Percentiles rank a stretch among this genome's conserved stretches.
Evolutionary conservation across 345 rosid species (phyloP).

Genomic region (Pseudoturritis turrita): DNA sequence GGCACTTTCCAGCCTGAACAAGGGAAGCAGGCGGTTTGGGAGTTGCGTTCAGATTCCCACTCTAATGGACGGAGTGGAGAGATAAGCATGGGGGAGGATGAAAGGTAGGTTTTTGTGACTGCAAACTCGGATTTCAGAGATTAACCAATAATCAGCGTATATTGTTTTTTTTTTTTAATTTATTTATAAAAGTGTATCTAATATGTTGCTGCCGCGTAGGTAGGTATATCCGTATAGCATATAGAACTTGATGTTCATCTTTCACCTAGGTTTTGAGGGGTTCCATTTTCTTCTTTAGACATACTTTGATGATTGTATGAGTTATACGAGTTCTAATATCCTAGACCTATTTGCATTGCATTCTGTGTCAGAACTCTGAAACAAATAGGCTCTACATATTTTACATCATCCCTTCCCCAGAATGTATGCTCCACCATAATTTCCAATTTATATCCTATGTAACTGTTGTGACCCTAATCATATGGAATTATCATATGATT

Average conservation of each 20-base stretch:
- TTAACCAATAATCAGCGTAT: not conserved
- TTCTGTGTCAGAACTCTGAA: not conserved
- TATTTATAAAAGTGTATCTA: too few relatives aligned
- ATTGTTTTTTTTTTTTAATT: too few relatives aligned
- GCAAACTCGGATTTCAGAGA: not conserved
- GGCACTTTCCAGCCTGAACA: slow-evolving; percentile 81
- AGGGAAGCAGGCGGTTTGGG: slow-evolving; percentile 78
- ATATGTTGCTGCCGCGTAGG: not conserved
- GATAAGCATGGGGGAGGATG: slow-evolving; percentile 49
- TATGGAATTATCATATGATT: not conserved
- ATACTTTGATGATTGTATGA: not conserved
- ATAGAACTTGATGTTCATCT: not conserved
- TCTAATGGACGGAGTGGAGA: slow-evolving; percentile 57
- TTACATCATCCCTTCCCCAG: not conserved
- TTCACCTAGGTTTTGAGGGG: not conserved
- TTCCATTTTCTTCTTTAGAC: not conserved
- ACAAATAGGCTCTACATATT: not conserved
- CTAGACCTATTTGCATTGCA: not conserved
- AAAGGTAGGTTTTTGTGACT: slow-evolving; percentile 47
- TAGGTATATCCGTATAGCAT: not conserved
- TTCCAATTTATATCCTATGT: not conserved
- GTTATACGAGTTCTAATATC: not conserved
- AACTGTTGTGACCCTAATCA: slow-evolving; percentile 9
- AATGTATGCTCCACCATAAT: not conserved
- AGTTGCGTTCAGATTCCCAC: slow-evolving; percentile 60